Evolutionary conservation across 1,284 basidiomycete species (phyloP).

Genomic region (Veloporphyrellus conicus): DNA sequence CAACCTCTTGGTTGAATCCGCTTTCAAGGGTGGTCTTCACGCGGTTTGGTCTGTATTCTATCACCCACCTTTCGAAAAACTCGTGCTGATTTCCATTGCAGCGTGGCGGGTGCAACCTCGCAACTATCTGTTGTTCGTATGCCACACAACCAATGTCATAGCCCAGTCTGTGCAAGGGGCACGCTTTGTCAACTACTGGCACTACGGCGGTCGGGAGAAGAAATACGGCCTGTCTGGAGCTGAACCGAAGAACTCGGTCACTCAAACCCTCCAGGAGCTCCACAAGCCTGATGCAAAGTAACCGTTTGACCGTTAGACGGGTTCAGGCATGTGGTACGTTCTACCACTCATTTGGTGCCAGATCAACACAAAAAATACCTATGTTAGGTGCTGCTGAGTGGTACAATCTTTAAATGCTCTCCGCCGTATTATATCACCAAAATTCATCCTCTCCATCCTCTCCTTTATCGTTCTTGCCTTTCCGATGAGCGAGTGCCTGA

Average conservation of each 20-base stretch:
- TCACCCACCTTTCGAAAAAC: neutral
- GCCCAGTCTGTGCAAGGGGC: constrained; percentile 80
- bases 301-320: neutral
- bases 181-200: constrained; percentile 87
- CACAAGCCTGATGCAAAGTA: constrained; percentile 37
- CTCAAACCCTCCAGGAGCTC: constrained; percentile 48
- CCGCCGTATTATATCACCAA: constrained; percentile 57
- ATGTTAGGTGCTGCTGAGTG: constrained; percentile 12
- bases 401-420: constrained; percentile 11
- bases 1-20: constrained; percentile 6
- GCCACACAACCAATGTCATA: constrained; percentile 86
- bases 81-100: constrained; percentile 29
- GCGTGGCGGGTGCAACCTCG: constrained; percentile 93
- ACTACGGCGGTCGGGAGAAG: constrained; percentile 72
- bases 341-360: neutral
- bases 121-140: constrained; percentile 91
- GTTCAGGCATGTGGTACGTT: constrained; percentile 1
- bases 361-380: constrained; percentile 1
- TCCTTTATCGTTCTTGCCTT: constrained; percentile 66
- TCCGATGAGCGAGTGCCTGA: constrained; percentile 76
- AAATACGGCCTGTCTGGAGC: constrained; percentile 43
- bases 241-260: constrained; percentile 42
- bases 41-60: constrained; percentile 69
- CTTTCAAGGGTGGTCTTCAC: constrained; percentile 80
- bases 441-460: constrained; percentile 79